These are phyloP conservation scores for Podosphaera leucotricha DNA, from an alignment of 2,329 filamentous ascomycete species.

Conservation along the genomic window DNA sequence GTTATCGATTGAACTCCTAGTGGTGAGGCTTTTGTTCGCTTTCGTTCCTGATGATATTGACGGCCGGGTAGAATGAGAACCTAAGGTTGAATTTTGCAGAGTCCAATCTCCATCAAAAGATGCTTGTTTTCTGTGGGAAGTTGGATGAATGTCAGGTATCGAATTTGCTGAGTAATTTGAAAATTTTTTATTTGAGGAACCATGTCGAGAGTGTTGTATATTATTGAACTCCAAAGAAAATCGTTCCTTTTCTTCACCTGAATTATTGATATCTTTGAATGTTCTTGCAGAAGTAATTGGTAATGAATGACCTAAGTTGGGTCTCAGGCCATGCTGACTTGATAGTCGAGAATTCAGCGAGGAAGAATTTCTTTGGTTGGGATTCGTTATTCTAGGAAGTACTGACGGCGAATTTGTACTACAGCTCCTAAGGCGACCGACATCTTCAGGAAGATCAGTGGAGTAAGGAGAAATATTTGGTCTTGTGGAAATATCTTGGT, in stretches of 20 bases:
- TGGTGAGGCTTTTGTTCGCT: conserved; percentile 5
- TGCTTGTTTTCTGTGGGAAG: conserved; percentile 35
- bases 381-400: conserved; percentile 12
- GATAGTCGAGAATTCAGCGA: conserved; percentile 11
- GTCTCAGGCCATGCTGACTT: conserved; percentile 11
- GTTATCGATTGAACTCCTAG: conserved; percentile 14
- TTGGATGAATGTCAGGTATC: conserved; percentile 16
- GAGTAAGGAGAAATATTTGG: conserved; percentile 32
- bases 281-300: conserved; percentile 18
- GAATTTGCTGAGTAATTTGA: conserved; percentile 22
- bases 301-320: conserved; percentile 20
- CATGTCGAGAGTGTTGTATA: conserved; percentile 61
- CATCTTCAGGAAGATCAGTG: conserved; percentile 33
- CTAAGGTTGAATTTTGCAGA: conserved; percentile 22
- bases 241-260: conserved; percentile 23
- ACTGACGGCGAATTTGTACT: conserved; percentile 11
- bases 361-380: conserved; percentile 12
- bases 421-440: conserved; percentile 22
- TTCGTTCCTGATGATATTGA: conserved; percentile 9
- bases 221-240: conserved; percentile 68
- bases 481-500: conserved; percentile 24
- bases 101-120: conserved; percentile 52
- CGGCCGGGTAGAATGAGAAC: conserved; percentile 10
- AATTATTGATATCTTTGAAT: conserved; percentile 18
- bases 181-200: conserved; percentile 30